Conservation (phyloP, 2,329 filamentous ascomycete genomes). For the Shiraia sp. region DNA sequence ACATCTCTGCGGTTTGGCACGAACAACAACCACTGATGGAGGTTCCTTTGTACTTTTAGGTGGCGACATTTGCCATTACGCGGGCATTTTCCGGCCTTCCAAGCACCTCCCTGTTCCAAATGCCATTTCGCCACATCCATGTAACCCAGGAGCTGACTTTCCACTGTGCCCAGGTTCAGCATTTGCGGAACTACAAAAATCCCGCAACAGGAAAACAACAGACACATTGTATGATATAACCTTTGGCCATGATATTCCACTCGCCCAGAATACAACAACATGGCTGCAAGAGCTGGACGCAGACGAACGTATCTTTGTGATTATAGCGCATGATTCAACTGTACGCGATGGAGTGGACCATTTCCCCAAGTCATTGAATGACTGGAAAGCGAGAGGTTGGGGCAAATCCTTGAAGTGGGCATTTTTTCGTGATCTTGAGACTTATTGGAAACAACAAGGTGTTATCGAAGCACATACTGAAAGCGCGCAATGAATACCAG, state of each 20-base stretch:
- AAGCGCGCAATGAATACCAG: too few relatives aligned
- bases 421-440: conserved; percentile 28
- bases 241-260: conserved; percentile 20
- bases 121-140: conserved; percentile 22
- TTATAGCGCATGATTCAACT: conserved; percentile 33
- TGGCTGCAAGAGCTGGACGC: conserved; percentile 28
- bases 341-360: conserved; percentile 26
- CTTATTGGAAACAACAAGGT: conserved; percentile 18
- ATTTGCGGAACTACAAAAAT: conserved; percentile 20
- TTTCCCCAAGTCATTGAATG: conserved; percentile 28
- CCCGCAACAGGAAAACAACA: conserved; percentile 8
- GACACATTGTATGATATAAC: conserved; percentile 21
- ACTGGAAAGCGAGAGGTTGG: conserved; percentile 30
- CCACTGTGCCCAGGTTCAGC: conserved; percentile 21
- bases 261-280: conserved; percentile 22
- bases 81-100: conserved; percentile 30
- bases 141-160: conserved; percentile 4
- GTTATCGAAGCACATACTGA: background rate
- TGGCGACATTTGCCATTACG: conserved; percentile 32
- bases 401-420: conserved; percentile 27
- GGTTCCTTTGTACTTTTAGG: conserved; percentile 33
- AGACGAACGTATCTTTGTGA: conserved; percentile 27
- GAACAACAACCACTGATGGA: conserved; percentile 34
- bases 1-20: conserved; percentile 56
- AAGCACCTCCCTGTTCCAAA: conserved; percentile 22